phyloP scores from a whole-genome alignment of 139 green algal species.

The Chlorella sp. region DNA sequence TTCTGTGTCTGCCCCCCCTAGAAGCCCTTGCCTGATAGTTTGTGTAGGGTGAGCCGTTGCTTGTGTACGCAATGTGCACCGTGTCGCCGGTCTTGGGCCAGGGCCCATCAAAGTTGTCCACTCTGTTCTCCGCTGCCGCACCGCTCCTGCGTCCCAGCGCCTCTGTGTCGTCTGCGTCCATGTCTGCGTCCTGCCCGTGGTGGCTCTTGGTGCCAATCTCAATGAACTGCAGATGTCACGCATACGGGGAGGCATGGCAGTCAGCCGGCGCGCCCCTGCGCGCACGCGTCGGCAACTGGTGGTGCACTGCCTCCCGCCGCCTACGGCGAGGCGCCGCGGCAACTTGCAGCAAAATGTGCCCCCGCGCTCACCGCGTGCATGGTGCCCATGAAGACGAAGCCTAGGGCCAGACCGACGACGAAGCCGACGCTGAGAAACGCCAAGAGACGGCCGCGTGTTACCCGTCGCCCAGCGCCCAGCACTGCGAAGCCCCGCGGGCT shows the following conservation, averaged over 20 bases:
- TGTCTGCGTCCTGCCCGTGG: neutral
- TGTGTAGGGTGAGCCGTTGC: conserved; percentile 73
- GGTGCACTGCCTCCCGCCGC: too few relatives aligned
- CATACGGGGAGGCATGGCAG: neutral
- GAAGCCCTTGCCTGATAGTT: conserved; percentile 52
- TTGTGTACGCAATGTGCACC: conserved; percentile 88
- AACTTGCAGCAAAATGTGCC: too few relatives aligned
- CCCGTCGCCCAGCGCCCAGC: neutral
- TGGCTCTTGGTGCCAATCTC: conserved; percentile 36
- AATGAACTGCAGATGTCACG: conserved; percentile 16
- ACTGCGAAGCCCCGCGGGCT: neutral
- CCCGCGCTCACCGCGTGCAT: conserved; percentile 46
- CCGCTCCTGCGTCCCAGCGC: neutral
- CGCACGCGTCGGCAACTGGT: too few relatives aligned
- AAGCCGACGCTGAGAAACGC: conserved; percentile 31
- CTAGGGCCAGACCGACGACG: conserved; percentile 11
- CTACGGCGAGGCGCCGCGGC: too few relatives aligned
- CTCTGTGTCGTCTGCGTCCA: neutral
- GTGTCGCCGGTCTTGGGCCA: conserved; percentile 49
- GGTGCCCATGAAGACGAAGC: conserved; percentile 56
- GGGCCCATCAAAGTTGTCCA: neutral
- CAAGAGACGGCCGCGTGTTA: conserved; percentile 5
- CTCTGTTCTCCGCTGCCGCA: neutral
- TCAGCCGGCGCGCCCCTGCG: neutral
- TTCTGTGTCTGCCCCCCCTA: too few relatives aligned